phyloP scores from a whole-genome alignment of 164 flowering plant species.

The Santalum album region DNA sequence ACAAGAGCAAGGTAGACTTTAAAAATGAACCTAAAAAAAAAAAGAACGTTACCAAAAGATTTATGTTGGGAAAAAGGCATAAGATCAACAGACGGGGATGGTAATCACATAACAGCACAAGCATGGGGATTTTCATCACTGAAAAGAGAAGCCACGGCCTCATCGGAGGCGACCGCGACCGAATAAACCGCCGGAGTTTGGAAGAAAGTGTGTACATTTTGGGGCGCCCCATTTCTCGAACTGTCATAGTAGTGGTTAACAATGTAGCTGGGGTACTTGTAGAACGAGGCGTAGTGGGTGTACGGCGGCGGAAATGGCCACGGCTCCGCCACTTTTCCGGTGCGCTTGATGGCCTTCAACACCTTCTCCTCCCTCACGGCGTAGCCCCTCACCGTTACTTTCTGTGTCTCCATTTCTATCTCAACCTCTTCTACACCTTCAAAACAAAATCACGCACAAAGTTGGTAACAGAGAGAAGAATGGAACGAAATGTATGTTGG shows the following conservation, averaged over 20 bases:
- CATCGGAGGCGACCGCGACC: conserved; percentile 65
- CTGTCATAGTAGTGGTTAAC: conserved; percentile 56
- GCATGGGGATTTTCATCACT: conserved; percentile 87
- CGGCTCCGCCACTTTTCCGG: conserved; percentile 69
- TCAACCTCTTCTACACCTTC: conserved; percentile 74
- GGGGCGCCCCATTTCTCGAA: conserved; percentile 19
- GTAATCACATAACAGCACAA: conserved; percentile 53
- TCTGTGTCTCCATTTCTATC: conserved; percentile 64
- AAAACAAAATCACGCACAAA: too few species aligned
- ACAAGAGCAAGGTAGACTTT: too few species aligned
- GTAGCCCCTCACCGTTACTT: conserved; percentile 57
- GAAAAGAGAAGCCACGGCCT: conserved; percentile 67
- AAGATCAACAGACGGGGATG: background rate
- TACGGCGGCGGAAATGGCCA: conserved; percentile 76
- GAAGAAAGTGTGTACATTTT: conserved; percentile 56
- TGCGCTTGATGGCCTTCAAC: conserved; percentile 50
- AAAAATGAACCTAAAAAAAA: background rate
- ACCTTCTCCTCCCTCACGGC: conserved; percentile 56
- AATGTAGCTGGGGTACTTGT: conserved; percentile 57
- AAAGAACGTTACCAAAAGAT: background rate
- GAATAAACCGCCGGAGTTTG: conserved; percentile 70
- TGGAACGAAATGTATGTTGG: too few species aligned
- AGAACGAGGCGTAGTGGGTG: conserved; percentile 59
- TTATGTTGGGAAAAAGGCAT: background rate
- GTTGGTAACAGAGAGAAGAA: too few species aligned